Evolutionary conservation across 768 basidiomycete species (phyloP).

Genomic region (Scleroderma citrinum): DNA sequence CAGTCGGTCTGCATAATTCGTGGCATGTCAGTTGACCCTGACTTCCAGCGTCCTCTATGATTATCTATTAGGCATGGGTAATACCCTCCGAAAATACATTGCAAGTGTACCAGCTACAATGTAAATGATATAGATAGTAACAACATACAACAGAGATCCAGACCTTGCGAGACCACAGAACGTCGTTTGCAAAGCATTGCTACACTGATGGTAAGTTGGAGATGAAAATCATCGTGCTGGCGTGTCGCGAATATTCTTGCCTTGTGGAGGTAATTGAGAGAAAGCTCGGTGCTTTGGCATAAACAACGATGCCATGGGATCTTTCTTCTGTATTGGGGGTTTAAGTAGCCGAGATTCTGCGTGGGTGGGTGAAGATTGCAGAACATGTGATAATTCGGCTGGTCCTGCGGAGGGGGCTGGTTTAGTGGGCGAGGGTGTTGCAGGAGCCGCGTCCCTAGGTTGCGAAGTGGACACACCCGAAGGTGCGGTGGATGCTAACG

Average conservation of each 20-base stretch:
- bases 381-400: conserved; percentile 17
- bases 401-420: neutral
- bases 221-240: conserved; percentile 15
- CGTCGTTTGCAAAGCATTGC: too few species aligned
- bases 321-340: conserved; percentile 45
- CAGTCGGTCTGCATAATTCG: conserved; percentile 73
- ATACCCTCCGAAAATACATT: neutral
- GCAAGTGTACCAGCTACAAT: neutral
- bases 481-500: conserved; percentile 14
- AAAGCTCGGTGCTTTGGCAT: conserved; percentile 71
- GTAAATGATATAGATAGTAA: conserved; percentile 5
- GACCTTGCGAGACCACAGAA: neutral
- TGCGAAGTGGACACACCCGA: neutral
- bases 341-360: conserved; percentile 31
- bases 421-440: neutral
- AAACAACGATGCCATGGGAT: conserved; percentile 57
- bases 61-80: conserved; percentile 4
- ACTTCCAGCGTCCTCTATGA: neutral
- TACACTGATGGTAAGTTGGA: too few species aligned
- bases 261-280: conserved; percentile 44
- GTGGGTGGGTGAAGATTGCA: conserved; percentile 24
- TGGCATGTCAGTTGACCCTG: conserved; percentile 40
- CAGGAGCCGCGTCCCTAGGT: neutral
- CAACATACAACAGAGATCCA: neutral
- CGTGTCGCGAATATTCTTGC: conserved; percentile 14